Base-by-base conservation (phyloP, 352 stramenopile species). In the Phytophthora hybrid region DNA sequence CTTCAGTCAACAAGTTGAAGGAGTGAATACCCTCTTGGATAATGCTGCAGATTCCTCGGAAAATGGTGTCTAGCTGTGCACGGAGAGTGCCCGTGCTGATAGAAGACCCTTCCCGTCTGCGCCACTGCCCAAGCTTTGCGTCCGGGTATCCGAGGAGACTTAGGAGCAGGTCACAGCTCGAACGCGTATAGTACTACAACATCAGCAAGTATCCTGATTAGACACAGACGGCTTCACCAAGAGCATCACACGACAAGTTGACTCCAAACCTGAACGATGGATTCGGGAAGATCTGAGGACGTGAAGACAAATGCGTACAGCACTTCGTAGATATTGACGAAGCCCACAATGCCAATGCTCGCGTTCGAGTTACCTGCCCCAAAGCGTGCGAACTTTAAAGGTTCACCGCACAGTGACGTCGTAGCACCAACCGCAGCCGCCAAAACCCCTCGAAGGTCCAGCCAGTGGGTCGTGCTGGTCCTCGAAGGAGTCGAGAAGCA, bases 351-450 rank as follows among this genome's bases (percentile, higher is more conserved):
- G 26, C 69, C 67, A 63, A 37, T 49, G 16, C 56, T 41, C 2
- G 14, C 34, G 31, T 63, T 64, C 11, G 55, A 56, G 18, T 59
- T 47, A 19, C 34, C 61, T 21, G 7, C n/a, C 18, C 57, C 59
- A 19, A 93, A 90, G 16, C 77, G 69, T 13, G 74, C 81, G 3
- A 61, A 65, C 53, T 63, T 66, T 9, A 93, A 69, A 5, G 73
- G 59, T 53, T 93, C 83, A 5, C 81, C 76, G 53, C 73, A 88
- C 41, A 91, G 70, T 4, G 84, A 85, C 10, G 66, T 73, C 14
- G 79, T 87, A 6, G 83, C 74, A 23, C 84, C 84, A 51, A 89
- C 82, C 13, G 83, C 77, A 6, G 87, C 87, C 4, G 84, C 87
- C 18, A 91, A 78, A 1, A 93, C 84, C 1, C 84, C 83, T 32